Percentiles rank a stretch among this genome's conserved stretches.
Conservation (phyloP, 2,329 filamentous ascomycete species). For the Lachnellula hyalina region DNA sequence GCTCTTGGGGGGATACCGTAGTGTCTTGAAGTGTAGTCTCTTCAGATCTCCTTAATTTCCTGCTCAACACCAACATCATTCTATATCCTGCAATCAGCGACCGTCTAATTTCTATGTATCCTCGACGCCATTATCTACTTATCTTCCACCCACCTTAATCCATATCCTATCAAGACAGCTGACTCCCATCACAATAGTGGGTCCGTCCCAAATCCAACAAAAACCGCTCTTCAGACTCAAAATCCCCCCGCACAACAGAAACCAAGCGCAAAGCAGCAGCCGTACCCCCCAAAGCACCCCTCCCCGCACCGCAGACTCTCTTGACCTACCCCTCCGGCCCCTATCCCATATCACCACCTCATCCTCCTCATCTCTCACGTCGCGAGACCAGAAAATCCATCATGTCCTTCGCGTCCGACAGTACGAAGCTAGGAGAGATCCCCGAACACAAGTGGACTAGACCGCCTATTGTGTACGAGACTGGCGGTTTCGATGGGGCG, state of each 20-base stretch:
- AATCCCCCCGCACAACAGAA: background rate
- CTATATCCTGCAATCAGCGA: background rate
- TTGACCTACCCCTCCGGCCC: too few species aligned
- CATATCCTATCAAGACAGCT: background rate
- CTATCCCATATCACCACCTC: background rate
- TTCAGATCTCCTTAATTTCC: background rate
- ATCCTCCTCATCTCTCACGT: background rate
- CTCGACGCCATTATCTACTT: background rate
- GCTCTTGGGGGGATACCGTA: background rate
- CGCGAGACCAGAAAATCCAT: slow-evolving; percentile 24
- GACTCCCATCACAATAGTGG: slow-evolving; percentile 1
- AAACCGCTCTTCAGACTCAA: slow-evolving; percentile 1
- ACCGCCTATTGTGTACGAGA: background rate
- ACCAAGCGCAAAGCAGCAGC: background rate
- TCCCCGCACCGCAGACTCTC: background rate
- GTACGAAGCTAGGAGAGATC: slow-evolving; percentile 43
- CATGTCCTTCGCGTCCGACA: slow-evolving; percentile 38
- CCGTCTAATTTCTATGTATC: background rate
- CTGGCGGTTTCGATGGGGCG: background rate
- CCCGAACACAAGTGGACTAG: slow-evolving; percentile 24
- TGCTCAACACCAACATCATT: background rate
- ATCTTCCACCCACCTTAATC: background rate
- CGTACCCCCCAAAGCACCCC: background rate
- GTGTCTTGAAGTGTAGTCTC: background rate
- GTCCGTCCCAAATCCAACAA: slow-evolving; percentile 4